Conservation (phyloP, 352 stramenopile species). For the Globisporangium parvum region DNA sequence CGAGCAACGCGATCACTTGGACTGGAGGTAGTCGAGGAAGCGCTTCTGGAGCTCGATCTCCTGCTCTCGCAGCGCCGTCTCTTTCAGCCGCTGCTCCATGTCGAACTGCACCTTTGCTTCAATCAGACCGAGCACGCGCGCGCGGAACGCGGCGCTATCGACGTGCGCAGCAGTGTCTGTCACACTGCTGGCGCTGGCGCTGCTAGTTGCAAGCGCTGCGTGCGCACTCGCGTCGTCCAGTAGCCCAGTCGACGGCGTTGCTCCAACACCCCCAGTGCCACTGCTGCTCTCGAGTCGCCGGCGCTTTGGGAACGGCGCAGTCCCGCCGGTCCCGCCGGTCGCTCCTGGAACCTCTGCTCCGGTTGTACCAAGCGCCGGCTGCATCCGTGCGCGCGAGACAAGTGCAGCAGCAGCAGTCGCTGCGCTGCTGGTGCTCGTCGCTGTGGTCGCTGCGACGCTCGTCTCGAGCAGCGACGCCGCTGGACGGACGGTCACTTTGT, state of each 20-base stretch:
- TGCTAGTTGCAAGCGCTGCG: background rate
- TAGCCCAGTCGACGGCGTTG: background rate
- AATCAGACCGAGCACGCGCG: slow-evolving; percentile 61
- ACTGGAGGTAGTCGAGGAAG: slow-evolving; percentile 79
- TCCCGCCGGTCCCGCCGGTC: background rate
- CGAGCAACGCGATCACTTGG: too few species aligned
- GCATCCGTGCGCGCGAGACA: too few species aligned
- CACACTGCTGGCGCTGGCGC: slow-evolving; percentile 3
- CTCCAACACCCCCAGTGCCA: too few species aligned
- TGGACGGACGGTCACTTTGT: slow-evolving; percentile 28
- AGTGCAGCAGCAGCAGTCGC: too few species aligned
- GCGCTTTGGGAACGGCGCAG: background rate
- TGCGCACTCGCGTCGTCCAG: background rate
- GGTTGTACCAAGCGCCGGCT: too few species aligned
- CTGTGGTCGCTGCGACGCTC: too few species aligned
- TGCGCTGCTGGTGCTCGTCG: too few species aligned
- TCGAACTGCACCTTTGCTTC: slow-evolving; percentile 83
- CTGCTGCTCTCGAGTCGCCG: slow-evolving; percentile 19
- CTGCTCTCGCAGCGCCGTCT: slow-evolving; percentile 70
- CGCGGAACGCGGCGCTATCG: slow-evolving; percentile 47
- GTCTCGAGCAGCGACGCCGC: slow-evolving; percentile 13
- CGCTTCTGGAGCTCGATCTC: slow-evolving; percentile 81
- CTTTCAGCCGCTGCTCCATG: slow-evolving; percentile 70
- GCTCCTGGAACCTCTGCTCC: too few species aligned
- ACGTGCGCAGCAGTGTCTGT: slow-evolving; percentile 2